A percentile compares a stretch with the other conserved stretches of the same genome.
phyloP scores from a whole-genome alignment of 306 rosid species.

The Cicer pinnatifidum region DNA sequence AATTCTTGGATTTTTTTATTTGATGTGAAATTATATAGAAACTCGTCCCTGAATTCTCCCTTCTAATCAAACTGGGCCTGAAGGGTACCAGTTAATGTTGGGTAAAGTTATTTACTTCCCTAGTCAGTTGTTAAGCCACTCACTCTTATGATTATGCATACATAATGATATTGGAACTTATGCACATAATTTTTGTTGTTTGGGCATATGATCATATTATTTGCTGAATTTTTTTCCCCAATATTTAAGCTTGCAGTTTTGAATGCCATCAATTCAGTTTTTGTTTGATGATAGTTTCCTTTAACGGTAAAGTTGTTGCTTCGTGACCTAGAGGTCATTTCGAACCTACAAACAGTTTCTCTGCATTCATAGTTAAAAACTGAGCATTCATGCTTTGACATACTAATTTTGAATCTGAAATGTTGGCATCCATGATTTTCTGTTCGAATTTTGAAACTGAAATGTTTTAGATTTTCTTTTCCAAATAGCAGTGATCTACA shows the following conservation, averaged over 20 bases:
- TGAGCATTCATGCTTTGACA: neutral
- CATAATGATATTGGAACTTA: neutral
- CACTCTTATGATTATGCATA: neutral
- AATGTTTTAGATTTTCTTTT: slow-evolving; percentile 10
- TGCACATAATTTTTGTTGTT: neutral
- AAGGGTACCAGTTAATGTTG: no score
- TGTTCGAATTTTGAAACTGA: neutral
- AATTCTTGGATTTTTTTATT: neutral
- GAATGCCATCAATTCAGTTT: slow-evolving; percentile 5
- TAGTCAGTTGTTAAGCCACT: slow-evolving; percentile 1
- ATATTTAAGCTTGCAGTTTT: neutral
- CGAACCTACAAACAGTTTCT: no score
- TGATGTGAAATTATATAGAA: neutral
- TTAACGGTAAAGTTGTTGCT: no score
- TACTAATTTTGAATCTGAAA: neutral
- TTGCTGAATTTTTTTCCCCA: neutral
- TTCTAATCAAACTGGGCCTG: no score
- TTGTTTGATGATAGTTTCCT: neutral
- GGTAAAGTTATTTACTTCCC: neutral
- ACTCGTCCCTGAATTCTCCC: neutral
- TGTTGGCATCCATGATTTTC: neutral
- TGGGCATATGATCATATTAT: slow-evolving; percentile 14
- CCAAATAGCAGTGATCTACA: slow-evolving; percentile 15
- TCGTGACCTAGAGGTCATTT: no score
- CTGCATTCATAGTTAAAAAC: no score